Evolutionary conservation across 768 basidiomycete species (phyloP), one percentile per base, ranked within the genome.

Genomic region (Sporobolomyces phaffii): DNA sequence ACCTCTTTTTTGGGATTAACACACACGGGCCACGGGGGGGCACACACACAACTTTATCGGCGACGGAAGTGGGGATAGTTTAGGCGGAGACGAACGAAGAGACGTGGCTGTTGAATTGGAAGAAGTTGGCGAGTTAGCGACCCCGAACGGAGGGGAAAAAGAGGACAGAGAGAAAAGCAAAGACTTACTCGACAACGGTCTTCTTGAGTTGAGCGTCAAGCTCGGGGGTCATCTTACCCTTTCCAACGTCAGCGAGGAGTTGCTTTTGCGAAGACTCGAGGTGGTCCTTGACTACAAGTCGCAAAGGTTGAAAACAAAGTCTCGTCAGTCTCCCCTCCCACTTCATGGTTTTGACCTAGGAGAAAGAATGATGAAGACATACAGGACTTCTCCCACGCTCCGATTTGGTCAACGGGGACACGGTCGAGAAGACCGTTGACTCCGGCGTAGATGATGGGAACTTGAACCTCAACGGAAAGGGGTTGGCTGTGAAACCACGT

Each of bases 401-500:
- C 62, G 31, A 56, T 64, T 22, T 31, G 29, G 5, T 96, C 90
- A 60, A 96, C 92, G 49, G 91, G 88, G 80, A 99, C 90, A 33
- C 90, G 82, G 79, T 98, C 96, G 75, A 99, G 91, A 71, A 96
- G 86, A 90, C 96, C 96, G 81, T 98, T 93, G 75, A 99, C 96
- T 86, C 94, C 94, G 73, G 94, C 96, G 79, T 67, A 71, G 62
- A 71, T 64, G 58, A 67, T 64, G 11, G 64, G 69, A 43, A 71
- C 69, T 48, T 58, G 56, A 24, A 58, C 56, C 43, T 58, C 56
- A 33, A 58, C 56, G 14, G 56, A 58, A 34, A 58, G 50, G 20
- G 50, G 43, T 53, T 41, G 51, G 60, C 56, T 51, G 29, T 44
- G 31, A 20, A 56, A 41, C n/a, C n/a, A n/a, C n/a, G n/a, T n/a